Base-by-base conservation (phyloP, 2,329 filamentous ascomycete species). In the Fusarium ambrosium region DNA sequence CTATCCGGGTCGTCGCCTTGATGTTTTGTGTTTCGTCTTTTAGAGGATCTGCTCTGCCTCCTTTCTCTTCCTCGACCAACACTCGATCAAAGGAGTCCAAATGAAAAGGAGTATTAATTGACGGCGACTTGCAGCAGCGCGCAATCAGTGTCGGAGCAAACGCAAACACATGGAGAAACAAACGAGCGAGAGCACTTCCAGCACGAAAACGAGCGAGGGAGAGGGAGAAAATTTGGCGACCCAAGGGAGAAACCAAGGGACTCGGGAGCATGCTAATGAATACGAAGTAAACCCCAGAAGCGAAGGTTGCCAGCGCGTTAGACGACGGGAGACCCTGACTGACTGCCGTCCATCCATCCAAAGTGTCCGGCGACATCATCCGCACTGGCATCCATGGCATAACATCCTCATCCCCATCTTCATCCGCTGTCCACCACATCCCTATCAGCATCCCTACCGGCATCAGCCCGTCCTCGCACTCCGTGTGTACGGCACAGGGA, bases 361-460 rank as follows among this genome's bases (percentile, higher is more conserved):
- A 62, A 37, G 39, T 39, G 37, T 56, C 62, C 62, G 51, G 55
- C 51, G 66, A 68, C 41, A 62, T 53, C 48, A 32, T 69, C 62
- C 45, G 20, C 53, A 63, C 43, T 41, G 55, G 51, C 32, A 32
- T 32, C 29, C 29, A 34, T 34, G 32, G 32, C 56, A 39, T 45
- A 48, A 41, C 56, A 39, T 59, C 56, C 36, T 37, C 64, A 68
- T 66, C 63, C 45, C 37, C 62, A 72, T 62, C 65, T 66, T 48
- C 37, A 56, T 62, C 63, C 45, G 41, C 58, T 67, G 56, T 71
- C 62, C 62, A 76, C 64, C 37, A 66, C 64, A 73, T 72, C 73
- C 73, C 64, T 77, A 77, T 76, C 73, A 34, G 58, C 59, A 78
- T 75, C 76, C 72, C 66, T 73, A 78, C 74, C 70, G 66, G 66